phyloP scores from a whole-genome alignment of 2,329 filamentous ascomycete genomes.

The Paraphaeosphaeria minitans region DNA sequence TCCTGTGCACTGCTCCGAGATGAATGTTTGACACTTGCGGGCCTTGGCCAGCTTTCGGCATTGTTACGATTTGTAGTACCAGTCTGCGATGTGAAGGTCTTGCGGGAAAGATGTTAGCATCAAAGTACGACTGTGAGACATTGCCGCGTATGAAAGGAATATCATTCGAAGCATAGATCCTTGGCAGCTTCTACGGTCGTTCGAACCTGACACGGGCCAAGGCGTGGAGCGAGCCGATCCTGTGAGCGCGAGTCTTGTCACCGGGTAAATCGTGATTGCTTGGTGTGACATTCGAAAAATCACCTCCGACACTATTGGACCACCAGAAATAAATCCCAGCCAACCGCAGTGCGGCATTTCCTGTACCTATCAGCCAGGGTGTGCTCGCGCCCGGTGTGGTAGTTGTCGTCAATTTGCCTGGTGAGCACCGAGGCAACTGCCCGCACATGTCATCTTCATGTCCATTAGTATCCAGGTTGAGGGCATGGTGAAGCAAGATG shows the following conservation, averaged over 20 bases:
- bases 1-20: not conserved
- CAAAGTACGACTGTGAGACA: not conserved
- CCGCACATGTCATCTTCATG: not conserved
- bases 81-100: not conserved
- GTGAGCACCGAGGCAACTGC: not conserved
- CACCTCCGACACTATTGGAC: not conserved
- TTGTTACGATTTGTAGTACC: not conserved
- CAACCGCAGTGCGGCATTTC: not conserved
- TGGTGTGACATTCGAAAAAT: not conserved
- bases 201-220: constrained; percentile 1
- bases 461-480: not conserved
- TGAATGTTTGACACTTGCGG: not conserved
- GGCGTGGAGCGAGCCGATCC: not conserved
- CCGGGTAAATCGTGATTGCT: constrained; percentile 5
- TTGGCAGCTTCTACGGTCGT: constrained; percentile 6
- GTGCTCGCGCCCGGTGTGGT: not conserved
- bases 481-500: not conserved
- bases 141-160: not conserved
- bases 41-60: not conserved
- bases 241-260: constrained; percentile 1
- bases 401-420: not conserved
- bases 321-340: not conserved
- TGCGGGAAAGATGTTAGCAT: not conserved
- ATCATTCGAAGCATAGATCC: not conserved
- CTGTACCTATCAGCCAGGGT: not conserved